These are phyloP conservation scores for Pyrenophora teres DNA, from an alignment of 2,329 filamentous ascomycete genomes.

Conservation along the genomic window DNA sequence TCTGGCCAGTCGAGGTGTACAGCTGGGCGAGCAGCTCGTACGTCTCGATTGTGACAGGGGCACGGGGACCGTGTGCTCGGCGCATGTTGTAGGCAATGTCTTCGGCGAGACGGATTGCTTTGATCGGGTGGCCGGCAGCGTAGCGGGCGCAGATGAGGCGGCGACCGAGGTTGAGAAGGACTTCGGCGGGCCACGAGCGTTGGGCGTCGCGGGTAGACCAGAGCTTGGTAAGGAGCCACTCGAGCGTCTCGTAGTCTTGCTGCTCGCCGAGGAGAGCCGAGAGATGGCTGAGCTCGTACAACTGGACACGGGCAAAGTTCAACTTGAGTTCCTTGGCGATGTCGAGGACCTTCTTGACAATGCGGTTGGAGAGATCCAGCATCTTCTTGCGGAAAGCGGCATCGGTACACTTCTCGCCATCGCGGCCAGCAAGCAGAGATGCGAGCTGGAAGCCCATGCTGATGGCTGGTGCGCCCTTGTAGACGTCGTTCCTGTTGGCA, in stretches of 20 bases:
- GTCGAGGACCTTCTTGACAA: constrained; percentile 50
- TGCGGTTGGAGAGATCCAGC: constrained; percentile 47
- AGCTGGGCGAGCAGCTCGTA: constrained; percentile 57
- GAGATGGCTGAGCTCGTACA: constrained; percentile 50
- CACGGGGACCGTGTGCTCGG: constrained; percentile 56
- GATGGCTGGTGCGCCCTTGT: constrained; percentile 41
- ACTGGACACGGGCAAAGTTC: constrained; percentile 51
- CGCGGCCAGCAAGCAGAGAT: constrained; percentile 40
- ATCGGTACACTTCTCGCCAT: constrained; percentile 37
- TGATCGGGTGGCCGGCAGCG: constrained; percentile 52
- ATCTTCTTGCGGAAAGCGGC: constrained; percentile 46
- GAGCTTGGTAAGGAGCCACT: constrained; percentile 45
- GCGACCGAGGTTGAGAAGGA: constrained; percentile 58
- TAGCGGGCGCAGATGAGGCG: constrained; percentile 59
- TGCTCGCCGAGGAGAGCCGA: constrained; percentile 53
- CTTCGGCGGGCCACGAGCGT: constrained; percentile 41
- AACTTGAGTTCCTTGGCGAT: constrained; percentile 50
- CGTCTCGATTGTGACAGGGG: constrained; percentile 56
- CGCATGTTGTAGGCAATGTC: constrained; percentile 62
- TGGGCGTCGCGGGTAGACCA: constrained; percentile 45
- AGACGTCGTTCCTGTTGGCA: constrained; percentile 38
- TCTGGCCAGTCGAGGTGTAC: constrained; percentile 51
- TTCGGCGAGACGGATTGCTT: constrained; percentile 52
- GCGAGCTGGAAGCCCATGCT: constrained; percentile 47
- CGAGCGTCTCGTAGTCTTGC: constrained; percentile 51